Conservation (phyloP, 2,329 filamentous ascomycete species). For the Colletotrichum lindemuthianum region DNA sequence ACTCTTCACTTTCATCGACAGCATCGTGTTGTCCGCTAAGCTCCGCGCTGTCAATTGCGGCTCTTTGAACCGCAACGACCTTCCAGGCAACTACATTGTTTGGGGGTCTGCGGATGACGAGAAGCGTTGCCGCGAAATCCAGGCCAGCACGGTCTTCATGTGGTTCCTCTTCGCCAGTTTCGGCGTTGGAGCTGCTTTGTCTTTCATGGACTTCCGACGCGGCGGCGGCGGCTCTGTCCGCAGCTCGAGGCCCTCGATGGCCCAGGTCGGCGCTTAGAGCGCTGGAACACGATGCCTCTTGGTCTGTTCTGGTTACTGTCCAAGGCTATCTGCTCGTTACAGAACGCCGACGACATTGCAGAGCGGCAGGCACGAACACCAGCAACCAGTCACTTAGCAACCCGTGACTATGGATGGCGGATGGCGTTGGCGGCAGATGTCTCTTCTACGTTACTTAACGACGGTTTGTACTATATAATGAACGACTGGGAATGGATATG, state of each 20-base stretch:
- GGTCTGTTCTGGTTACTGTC: neutral
- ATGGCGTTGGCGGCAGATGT: conserved; percentile 27
- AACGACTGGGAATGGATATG: conserved; percentile 24
- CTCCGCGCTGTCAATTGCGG: conserved; percentile 76
- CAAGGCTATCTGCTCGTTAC: neutral
- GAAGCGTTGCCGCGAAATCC: conserved; percentile 78
- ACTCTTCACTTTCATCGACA: conserved; percentile 77
- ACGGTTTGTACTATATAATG: conserved; percentile 28
- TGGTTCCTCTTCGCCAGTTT: conserved; percentile 80
- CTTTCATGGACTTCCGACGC: conserved; percentile 63
- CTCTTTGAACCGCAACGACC: conserved; percentile 41
- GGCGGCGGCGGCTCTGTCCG: conserved; percentile 56
- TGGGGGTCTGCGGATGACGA: conserved; percentile 67
- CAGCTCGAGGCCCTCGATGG: conserved; percentile 62
- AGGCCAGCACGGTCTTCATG: conserved; percentile 79
- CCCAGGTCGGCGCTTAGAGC: conserved; percentile 62
- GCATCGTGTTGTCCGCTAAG: conserved; percentile 76
- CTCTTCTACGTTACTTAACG: conserved; percentile 29
- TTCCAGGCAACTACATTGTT: conserved; percentile 64
- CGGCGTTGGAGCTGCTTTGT: conserved; percentile 64
- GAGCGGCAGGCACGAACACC: no score
- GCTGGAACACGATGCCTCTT: no score
- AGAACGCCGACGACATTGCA: no score
- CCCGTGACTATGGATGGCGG: conserved; percentile 13
- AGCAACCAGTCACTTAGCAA: neutral